These are phyloP conservation scores for Aspergillus novoparasiticus DNA, from an alignment of 2,329 filamentous ascomycete genomes.

Conservation along the genomic window DNA sequence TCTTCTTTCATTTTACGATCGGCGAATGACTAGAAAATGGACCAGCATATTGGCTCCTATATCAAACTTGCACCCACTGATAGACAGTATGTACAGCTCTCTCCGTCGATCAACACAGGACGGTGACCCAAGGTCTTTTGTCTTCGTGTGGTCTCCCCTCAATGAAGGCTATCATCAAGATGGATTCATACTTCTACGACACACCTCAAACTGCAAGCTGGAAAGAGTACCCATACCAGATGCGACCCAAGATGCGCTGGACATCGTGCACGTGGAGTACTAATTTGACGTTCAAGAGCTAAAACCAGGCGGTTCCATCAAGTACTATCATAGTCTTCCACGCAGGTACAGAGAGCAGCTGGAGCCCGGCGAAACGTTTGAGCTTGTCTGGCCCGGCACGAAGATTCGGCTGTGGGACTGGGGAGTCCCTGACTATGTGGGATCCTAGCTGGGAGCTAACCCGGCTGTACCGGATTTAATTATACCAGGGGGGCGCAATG, in stretches of 20 bases:
- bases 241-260: neutral
- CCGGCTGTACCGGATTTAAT: neutral
- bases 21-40: neutral
- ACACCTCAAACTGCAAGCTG: neutral
- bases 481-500: neutral
- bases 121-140: neutral
- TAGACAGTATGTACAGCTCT: neutral
- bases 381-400: neutral
- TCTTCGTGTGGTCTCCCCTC: neutral
- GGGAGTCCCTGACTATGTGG: conserved; percentile 1
- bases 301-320: neutral
- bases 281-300: neutral
- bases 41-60: neutral
- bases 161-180: neutral
- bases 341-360: neutral
- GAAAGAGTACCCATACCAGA: neutral
- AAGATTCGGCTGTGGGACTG: conserved; percentile 2
- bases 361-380: neutral
- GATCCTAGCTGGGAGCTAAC: neutral
- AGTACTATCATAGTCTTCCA: neutral
- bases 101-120: neutral
- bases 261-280: neutral
- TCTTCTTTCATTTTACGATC: neutral
- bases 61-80: neutral
- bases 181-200: neutral